Conservation (phyloP, 306 rosid genomes). For the Quercus robur region DNA sequence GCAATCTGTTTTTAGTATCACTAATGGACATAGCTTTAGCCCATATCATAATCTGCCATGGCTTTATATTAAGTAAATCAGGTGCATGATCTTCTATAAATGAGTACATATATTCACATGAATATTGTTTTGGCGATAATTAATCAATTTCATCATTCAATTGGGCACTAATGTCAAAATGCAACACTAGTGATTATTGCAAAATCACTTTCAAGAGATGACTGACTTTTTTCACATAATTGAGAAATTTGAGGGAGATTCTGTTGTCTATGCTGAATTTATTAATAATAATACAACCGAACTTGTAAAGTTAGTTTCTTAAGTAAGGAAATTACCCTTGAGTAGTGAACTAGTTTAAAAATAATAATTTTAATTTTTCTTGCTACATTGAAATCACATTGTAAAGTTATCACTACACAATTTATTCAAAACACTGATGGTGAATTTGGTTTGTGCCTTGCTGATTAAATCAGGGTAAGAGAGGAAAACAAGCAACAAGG, state of each 20-base stretch:
- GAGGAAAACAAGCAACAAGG: background rate
- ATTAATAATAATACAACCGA: background rate
- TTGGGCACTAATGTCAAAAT: background rate
- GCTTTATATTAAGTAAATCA: background rate
- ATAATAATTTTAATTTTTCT: background rate
- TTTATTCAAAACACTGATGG: no score
- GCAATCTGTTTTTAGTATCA: no score
- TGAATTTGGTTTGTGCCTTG: background rate
- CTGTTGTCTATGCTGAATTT: background rate
- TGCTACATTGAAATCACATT: background rate
- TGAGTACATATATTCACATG: background rate
- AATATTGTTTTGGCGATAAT: background rate
- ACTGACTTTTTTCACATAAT: background rate
- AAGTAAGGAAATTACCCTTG: background rate
- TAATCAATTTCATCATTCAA: background rate
- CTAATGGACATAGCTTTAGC: no score
- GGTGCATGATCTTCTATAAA: no score
- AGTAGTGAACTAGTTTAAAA: background rate
- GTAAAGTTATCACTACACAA: background rate
- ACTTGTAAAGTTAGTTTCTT: background rate
- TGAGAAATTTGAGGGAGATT: background rate
- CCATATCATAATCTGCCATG: no score
- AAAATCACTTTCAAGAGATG: no score
- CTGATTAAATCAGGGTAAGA: background rate
- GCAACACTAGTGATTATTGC: background rate